Conservation (phyloP, 768 basidiomycete genomes). For the Sporobolomyces phaffii region DNA sequence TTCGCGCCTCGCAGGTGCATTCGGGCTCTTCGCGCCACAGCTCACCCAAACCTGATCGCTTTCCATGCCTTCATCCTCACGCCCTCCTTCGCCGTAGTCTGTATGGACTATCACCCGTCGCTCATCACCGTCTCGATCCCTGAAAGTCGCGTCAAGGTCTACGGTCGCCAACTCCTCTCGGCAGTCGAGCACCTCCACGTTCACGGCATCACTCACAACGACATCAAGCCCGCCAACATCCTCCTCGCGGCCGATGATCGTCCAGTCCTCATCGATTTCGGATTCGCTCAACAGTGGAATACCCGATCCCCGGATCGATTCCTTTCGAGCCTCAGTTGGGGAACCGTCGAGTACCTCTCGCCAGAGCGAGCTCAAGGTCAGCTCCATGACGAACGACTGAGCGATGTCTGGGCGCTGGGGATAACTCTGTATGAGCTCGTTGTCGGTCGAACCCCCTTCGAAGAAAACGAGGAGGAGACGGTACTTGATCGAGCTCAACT, state of each 20-base stretch:
- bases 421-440: conserved; percentile 87
- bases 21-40: conserved; percentile 69
- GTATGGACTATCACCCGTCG: conserved; percentile 77
- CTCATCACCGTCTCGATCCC: conserved; percentile 82
- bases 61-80: conserved; percentile 68
- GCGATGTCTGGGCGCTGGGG: conserved; percentile 54
- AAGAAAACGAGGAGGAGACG: conserved; percentile 28
- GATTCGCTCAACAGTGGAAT: conserved; percentile 82
- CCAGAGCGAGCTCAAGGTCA: conserved; percentile 84
- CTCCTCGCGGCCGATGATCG: conserved; percentile 65
- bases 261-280: conserved; percentile 87
- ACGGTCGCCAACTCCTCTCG: conserved; percentile 76
- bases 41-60: conserved; percentile 84
- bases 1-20: too few relatives aligned
- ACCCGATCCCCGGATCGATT: conserved; percentile 28
- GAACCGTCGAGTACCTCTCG: conserved; percentile 91
- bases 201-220: conserved; percentile 78
- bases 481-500: conserved; percentile 62
- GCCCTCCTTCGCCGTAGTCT: conserved; percentile 32
- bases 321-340: conserved; percentile 47
- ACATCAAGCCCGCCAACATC: conserved; percentile 93
- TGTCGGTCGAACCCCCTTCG: conserved; percentile 63
- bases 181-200: conserved; percentile 77
- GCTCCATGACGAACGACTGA: conserved; percentile 87
- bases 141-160: conserved; percentile 66